Conservation (phyloP, 2,329 filamentous ascomycete genomes). For the Penicillium sp. region DNA sequence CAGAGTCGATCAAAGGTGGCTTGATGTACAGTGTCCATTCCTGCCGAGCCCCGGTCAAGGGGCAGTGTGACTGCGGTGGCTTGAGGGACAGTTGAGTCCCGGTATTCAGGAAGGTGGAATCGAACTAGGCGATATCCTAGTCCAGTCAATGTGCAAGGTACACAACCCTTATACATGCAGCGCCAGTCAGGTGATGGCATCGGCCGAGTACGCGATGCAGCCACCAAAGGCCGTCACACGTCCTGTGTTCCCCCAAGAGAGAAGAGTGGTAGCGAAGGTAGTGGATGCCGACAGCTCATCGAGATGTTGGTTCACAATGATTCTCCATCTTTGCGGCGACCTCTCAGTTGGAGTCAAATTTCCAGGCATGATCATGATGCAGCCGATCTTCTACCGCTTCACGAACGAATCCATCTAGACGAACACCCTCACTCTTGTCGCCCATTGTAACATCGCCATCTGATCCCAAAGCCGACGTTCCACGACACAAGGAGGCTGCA, state of each 20-base stretch:
- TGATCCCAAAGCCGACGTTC: constrained; percentile 32
- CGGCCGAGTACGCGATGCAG: constrained; percentile 5
- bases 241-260: not conserved
- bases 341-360: constrained; percentile 33
- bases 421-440: constrained; percentile 37
- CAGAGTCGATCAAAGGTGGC: too few species aligned
- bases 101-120: too few species aligned
- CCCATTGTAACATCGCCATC: constrained; percentile 43
- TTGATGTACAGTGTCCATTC: too few species aligned
- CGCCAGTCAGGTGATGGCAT: constrained; percentile 12
- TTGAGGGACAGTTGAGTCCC: too few species aligned
- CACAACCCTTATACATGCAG: too few species aligned
- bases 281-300: not conserved
- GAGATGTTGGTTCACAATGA: too few species aligned
- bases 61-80: too few species aligned
- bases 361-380: constrained; percentile 36
- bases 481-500: constrained; percentile 61
- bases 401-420: constrained; percentile 57
- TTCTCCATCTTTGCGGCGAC: not conserved
- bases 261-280: constrained; percentile 1
- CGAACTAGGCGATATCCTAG: too few species aligned
- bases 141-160: too few species aligned
- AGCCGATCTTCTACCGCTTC: constrained; percentile 56
- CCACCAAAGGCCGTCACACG: constrained; percentile 1
- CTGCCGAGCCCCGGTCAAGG: too few species aligned